These are phyloP conservation scores for Cubamyces lactineus DNA, from an alignment of 768 basidiomycete species.

Conservation along the genomic window DNA sequence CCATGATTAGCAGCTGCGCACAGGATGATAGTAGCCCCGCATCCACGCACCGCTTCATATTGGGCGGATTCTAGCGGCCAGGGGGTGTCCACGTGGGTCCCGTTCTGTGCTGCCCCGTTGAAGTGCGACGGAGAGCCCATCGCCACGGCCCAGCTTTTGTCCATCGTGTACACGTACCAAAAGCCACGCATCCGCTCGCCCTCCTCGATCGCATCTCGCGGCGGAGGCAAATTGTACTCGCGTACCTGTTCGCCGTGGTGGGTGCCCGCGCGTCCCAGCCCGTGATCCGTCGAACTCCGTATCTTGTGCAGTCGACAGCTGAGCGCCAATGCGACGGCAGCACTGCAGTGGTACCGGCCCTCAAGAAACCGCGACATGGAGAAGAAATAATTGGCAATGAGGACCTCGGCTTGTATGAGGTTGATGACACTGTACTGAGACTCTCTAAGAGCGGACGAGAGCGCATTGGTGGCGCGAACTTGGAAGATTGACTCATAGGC, in stretches of 20 bases:
- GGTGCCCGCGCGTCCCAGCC: background rate
- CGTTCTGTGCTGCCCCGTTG: conserved; percentile 52
- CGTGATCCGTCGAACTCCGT: conserved; percentile 27
- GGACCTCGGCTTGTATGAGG: conserved; percentile 44
- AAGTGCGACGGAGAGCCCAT: conserved; percentile 55
- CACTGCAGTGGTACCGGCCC: conserved; percentile 54
- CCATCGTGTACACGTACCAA: conserved; percentile 62
- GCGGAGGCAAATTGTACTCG: conserved; percentile 31
- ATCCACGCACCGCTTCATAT: conserved; percentile 37
- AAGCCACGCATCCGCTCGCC: conserved; percentile 68
- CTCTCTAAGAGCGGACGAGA: conserved; percentile 31
- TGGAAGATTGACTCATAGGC: conserved; percentile 45
- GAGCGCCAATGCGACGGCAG: conserved; percentile 41
- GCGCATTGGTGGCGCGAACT: conserved; percentile 49
- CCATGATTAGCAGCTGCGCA: background rate
- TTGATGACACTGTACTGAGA: conserved; percentile 39
- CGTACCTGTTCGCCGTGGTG: conserved; percentile 17
- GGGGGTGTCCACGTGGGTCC: conserved; percentile 41
- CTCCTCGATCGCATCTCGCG: conserved; percentile 53
- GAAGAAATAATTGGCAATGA: conserved; percentile 70
- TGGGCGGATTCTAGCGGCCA: conserved; percentile 42
- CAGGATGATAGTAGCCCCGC: background rate
- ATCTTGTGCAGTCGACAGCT: conserved; percentile 34
- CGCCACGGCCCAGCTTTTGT: conserved; percentile 59
- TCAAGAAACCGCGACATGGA: conserved; percentile 59